Percentiles rank a stretch among this genome's conserved stretches.
Evolutionary conservation across 306 rosid genomes (phyloP).

Genomic region (Citrullus mucosospermus): DNA sequence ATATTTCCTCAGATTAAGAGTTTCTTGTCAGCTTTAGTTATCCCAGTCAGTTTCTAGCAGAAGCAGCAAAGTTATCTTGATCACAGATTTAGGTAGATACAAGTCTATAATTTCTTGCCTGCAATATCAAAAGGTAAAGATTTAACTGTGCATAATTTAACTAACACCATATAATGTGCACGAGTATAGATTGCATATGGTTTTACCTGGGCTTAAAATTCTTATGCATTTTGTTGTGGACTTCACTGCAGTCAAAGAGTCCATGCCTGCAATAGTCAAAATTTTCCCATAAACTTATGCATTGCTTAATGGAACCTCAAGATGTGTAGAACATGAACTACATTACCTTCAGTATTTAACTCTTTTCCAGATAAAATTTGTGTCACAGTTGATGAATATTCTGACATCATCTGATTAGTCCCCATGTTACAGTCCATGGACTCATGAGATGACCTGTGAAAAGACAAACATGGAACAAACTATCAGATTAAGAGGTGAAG

Average conservation of each 20-base stretch:
- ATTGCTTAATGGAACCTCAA: background rate
- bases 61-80: background rate
- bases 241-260: conserved; percentile 33
- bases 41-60: background rate
- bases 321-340: background rate
- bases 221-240: conserved; percentile 48
- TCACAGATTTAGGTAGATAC: background rate
- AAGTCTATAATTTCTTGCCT: conserved; percentile 4
- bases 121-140: background rate
- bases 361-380: conserved; percentile 44
- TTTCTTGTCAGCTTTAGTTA: conserved; percentile 1
- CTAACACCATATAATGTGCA: background rate
- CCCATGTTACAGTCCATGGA: conserved; percentile 18
- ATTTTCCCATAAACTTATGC: background rate
- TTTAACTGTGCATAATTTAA: background rate
- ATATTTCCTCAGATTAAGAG: background rate
- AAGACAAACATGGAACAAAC: conserved; percentile 10
- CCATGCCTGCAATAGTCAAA: conserved; percentile 29
- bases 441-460: conserved; percentile 35
- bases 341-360: conserved; percentile 30
- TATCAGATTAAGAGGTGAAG: background rate
- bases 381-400: conserved; percentile 37
- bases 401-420: conserved; percentile 31
- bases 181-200: background rate
- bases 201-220: conserved; percentile 63